A percentile compares a stretch with the other conserved stretches of the same genome.
phyloP scores from a whole-genome alignment of 345 rosid genomes.

The Pistacia integerrima region DNA sequence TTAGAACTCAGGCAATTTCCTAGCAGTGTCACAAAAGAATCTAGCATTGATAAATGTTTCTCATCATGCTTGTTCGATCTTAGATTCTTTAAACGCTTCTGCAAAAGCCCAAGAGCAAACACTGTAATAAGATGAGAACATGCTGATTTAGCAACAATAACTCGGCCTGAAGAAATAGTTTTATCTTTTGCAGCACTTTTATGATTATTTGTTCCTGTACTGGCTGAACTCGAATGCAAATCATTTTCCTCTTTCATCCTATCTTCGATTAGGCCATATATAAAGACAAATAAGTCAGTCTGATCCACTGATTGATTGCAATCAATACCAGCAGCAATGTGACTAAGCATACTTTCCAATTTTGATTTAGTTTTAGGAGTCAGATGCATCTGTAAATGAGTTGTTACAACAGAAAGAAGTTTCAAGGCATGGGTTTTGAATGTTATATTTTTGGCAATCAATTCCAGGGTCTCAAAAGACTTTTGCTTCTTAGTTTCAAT shows the following conservation, averaged over 20 bases:
- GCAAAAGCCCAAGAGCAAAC: constrained; percentile 73
- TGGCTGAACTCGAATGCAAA: constrained; percentile 33
- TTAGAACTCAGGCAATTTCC: constrained; percentile 79
- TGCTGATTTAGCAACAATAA: constrained; percentile 40
- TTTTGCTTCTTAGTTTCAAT: constrained; percentile 75
- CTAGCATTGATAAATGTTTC: constrained; percentile 65
- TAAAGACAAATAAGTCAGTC: constrained; percentile 68
- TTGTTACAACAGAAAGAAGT: constrained; percentile 66
- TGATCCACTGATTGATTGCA: constrained; percentile 75
- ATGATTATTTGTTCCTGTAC: constrained; percentile 25
- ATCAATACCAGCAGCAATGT: constrained; percentile 81
- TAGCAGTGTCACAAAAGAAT: constrained; percentile 74
- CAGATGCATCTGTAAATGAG: constrained; percentile 63
- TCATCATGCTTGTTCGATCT: constrained; percentile 47
- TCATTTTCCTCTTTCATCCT: constrained; percentile 52
- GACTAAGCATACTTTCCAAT: constrained; percentile 71
- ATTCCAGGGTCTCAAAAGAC: constrained; percentile 73
- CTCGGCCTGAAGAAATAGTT: constrained; percentile 25
- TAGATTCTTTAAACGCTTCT: constrained; percentile 54
- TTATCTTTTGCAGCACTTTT: constrained; percentile 35
- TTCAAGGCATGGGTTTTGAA: constrained; percentile 67
- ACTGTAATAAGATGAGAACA: constrained; percentile 70
- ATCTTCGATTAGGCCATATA: constrained; percentile 64
- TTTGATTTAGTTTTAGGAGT: constrained; percentile 72
- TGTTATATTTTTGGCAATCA: constrained; percentile 71